phyloP scores from a whole-genome alignment of 257 asterid genomes.

The Coffea canephora region DNA sequence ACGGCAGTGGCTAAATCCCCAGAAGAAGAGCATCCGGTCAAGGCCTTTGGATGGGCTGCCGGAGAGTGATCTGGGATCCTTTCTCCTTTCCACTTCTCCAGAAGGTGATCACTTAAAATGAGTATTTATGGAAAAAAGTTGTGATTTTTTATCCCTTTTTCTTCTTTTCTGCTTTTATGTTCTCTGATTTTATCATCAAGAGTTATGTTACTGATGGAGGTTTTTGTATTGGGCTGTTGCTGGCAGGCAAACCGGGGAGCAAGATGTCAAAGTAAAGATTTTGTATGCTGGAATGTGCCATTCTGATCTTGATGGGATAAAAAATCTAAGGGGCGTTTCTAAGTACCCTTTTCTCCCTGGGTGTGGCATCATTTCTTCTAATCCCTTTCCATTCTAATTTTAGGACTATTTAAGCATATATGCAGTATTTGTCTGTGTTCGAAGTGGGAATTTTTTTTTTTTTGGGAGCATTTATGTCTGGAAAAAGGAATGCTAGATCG shows the following conservation, averaged over 20 bases:
- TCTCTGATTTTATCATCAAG: no score
- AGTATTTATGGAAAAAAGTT: neutral
- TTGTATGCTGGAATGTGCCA: constrained; percentile 15
- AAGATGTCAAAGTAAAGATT: constrained; percentile 14
- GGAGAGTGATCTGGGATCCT: constrained; percentile 15
- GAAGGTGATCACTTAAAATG: constrained; percentile 8
- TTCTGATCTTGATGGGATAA: constrained; percentile 13
- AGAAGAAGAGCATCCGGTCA: constrained; percentile 9
- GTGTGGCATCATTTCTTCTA: neutral
- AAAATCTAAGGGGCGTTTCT: constrained; percentile 7
- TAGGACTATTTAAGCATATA: neutral
- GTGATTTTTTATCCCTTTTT: neutral
- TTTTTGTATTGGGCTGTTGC: neutral
- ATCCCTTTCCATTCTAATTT: neutral
- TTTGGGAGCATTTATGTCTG: no score
- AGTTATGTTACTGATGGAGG: neutral
- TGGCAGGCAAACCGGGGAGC: constrained; percentile 14
- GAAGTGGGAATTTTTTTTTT: no score
- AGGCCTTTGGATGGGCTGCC: constrained; percentile 19
- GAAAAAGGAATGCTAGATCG: no score
- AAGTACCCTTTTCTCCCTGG: constrained; percentile 15
- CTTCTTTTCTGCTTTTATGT: neutral
- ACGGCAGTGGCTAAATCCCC: constrained; percentile 3
- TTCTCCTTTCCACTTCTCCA: constrained; percentile 21
- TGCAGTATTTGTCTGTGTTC: no score